These are phyloP conservation scores for Fusarium protoensiforme DNA, from an alignment of 2,329 filamentous ascomycete species.

Conservation along the genomic window DNA sequence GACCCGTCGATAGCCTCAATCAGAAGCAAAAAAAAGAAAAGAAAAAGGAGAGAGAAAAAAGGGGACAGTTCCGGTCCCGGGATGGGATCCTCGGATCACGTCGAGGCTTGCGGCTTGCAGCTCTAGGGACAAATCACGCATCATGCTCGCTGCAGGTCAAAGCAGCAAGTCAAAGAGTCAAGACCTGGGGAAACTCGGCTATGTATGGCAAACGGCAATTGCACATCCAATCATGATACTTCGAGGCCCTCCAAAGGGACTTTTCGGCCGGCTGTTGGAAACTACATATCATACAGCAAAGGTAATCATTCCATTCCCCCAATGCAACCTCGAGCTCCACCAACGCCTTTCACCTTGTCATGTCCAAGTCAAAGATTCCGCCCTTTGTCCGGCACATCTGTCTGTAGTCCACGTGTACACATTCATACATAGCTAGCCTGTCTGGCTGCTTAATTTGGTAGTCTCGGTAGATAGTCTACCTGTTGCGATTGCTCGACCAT, in stretches of 20 bases:
- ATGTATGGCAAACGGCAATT: neutral
- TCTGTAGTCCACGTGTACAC: neutral
- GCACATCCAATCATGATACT: neutral
- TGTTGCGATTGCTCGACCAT: constrained; percentile 85
- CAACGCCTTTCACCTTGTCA: constrained; percentile 21
- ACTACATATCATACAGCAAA: constrained; percentile 10
- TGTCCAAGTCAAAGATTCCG: neutral
- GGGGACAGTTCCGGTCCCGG: constrained; percentile 1
- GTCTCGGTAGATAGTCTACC: constrained; percentile 40
- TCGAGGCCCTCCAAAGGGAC: neutral
- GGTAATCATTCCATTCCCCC: neutral
- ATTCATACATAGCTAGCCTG: constrained; percentile 19
- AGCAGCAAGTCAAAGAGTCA: neutral
- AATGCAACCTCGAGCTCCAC: constrained; percentile 2
- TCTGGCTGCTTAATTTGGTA: neutral
- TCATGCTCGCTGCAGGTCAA: neutral
- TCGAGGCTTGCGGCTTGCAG: neutral
- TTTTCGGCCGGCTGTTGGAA: neutral
- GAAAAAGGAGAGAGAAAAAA: neutral
- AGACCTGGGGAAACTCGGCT: neutral
- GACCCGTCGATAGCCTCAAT: constrained; percentile 30
- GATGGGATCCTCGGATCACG: neutral
- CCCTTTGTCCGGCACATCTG: neutral
- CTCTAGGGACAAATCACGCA: neutral
- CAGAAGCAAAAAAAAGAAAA: constrained; percentile 25